Conservation (phyloP, 2,329 filamentous ascomycete species). For the Xylariaceae sp. region DNA sequence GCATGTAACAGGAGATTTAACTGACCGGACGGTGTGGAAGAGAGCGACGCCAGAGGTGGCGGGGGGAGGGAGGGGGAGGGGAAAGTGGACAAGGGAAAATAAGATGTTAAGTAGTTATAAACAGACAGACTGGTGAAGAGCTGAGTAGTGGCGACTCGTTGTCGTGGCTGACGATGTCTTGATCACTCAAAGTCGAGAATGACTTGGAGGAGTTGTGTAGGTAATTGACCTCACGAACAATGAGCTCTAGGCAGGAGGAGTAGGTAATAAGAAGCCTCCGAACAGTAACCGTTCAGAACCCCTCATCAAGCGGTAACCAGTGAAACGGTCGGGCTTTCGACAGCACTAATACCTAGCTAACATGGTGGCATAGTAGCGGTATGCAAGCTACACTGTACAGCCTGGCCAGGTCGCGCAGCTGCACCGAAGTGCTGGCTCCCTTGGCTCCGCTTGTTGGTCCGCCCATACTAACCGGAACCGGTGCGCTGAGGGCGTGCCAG, state of each 20-base stretch:
- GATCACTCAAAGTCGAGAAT: slow-evolving; percentile 6
- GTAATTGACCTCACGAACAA: slow-evolving; percentile 14
- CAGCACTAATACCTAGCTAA: background rate
- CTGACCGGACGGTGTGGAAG: background rate
- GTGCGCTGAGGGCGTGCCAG: no score
- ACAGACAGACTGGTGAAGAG: background rate
- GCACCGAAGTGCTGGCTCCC: background rate
- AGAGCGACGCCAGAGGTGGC: background rate
- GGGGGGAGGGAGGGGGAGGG: background rate
- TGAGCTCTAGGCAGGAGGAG: background rate
- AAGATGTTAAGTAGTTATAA: background rate
- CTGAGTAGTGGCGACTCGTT: background rate
- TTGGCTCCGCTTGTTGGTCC: no score
- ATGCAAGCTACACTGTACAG: background rate
- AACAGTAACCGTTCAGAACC: slow-evolving; percentile 10
- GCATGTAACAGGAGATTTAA: background rate
- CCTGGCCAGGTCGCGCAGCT: background rate
- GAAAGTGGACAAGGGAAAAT: background rate
- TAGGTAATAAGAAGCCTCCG: background rate
- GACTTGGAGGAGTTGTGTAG: slow-evolving; percentile 4
- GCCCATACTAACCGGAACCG: no score
- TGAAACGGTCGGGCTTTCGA: no score
- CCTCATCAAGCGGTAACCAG: background rate
- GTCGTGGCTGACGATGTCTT: slow-evolving; percentile 6
- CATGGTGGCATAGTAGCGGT: no score